Percentiles rank a stretch among this genome's conserved stretches.
Evolutionary conservation across 2,329 filamentous ascomycete genomes (phyloP).

Genomic region (Talaromyces rugulosus): DNA sequence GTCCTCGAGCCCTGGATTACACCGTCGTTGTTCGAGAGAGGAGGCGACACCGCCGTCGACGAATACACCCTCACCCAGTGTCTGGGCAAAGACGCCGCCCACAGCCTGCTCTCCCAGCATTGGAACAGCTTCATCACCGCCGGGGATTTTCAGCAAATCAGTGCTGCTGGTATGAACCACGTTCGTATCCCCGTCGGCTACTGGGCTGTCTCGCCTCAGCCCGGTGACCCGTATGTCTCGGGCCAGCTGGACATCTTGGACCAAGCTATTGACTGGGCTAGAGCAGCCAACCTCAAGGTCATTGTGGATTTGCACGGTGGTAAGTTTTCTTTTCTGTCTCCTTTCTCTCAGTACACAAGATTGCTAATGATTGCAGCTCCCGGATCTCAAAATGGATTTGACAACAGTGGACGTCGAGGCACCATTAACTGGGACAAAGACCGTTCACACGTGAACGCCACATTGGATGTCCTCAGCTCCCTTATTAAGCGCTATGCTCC

Average conservation of each 20-base stretch:
- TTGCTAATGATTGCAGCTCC: conserved; percentile 39
- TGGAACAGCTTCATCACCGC: conserved; percentile 58
- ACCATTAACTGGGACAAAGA: conserved; percentile 37
- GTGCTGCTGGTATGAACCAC: conserved; percentile 56
- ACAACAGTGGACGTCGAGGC: conserved; percentile 56
- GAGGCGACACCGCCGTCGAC: conserved; percentile 49
- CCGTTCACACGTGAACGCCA: conserved; percentile 28
- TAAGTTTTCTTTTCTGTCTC: conserved; percentile 29
- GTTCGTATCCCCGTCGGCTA: conserved; percentile 64
- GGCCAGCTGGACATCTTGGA: conserved; percentile 58
- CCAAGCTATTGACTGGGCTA: conserved; percentile 56
- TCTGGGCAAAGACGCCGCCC: conserved; percentile 48
- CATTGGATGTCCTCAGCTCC: conserved; percentile 52
- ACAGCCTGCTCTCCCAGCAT: conserved; percentile 48
- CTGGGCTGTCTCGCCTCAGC: conserved; percentile 55
- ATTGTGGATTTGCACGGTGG: conserved; percentile 66
- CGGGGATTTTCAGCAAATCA: conserved; percentile 54
- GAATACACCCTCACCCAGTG: conserved; percentile 52
- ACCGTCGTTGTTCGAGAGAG: conserved; percentile 55
- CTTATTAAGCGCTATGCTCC: conserved; percentile 57
- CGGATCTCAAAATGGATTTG: conserved; percentile 63
- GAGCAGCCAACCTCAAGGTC: conserved; percentile 56
- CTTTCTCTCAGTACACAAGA: not conserved
- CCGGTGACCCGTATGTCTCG: conserved; percentile 58
- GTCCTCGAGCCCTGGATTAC: conserved; percentile 63